phyloP scores from a whole-genome alignment of 2,329 filamentous ascomycete species.

The Aspergillus tamarii region DNA sequence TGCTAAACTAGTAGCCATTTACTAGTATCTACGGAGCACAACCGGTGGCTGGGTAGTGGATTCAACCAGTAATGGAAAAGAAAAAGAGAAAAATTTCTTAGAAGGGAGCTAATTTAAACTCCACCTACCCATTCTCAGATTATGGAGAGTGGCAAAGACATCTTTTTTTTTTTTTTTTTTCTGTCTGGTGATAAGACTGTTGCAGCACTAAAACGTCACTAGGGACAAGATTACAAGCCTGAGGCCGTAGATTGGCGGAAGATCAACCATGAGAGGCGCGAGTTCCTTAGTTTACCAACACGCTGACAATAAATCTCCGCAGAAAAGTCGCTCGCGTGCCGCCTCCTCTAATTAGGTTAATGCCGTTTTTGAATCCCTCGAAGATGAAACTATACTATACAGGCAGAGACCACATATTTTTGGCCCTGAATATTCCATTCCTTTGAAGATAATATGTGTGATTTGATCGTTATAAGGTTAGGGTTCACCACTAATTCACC shows the following conservation, averaged over 20 bases:
- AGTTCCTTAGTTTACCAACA: not conserved
- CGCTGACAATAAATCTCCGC: slow-evolving; percentile 1
- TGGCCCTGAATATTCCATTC: not conserved
- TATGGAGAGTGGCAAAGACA: not conserved
- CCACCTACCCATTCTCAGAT: not conserved
- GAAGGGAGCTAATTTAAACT: not conserved
- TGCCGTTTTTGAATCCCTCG: not conserved
- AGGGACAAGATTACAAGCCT: not conserved
- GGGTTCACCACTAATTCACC: slow-evolving; percentile 1
- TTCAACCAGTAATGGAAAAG: slow-evolving; percentile 4
- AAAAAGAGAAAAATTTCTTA: not conserved
- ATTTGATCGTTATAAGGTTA: not conserved
- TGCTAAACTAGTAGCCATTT: not conserved
- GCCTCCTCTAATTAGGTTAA: not conserved
- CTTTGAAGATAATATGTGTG: not conserved
- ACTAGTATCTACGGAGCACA: not conserved
- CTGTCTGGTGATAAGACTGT: slow-evolving; percentile 13
- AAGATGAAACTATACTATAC: not conserved
- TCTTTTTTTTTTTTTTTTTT: not conserved
- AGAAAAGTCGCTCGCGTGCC: slow-evolving; percentile 10
- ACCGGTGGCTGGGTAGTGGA: slow-evolving; percentile 7
- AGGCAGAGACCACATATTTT: not conserved
- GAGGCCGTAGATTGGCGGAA: slow-evolving; percentile 6
- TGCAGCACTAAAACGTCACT: slow-evolving; percentile 12
- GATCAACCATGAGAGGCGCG: slow-evolving; percentile 5